Evolutionary conservation across 2,329 filamentous ascomycete species (phyloP), one percentile per base, ranked within the genome.

Genomic region (Colletotrichum sp.): DNA sequence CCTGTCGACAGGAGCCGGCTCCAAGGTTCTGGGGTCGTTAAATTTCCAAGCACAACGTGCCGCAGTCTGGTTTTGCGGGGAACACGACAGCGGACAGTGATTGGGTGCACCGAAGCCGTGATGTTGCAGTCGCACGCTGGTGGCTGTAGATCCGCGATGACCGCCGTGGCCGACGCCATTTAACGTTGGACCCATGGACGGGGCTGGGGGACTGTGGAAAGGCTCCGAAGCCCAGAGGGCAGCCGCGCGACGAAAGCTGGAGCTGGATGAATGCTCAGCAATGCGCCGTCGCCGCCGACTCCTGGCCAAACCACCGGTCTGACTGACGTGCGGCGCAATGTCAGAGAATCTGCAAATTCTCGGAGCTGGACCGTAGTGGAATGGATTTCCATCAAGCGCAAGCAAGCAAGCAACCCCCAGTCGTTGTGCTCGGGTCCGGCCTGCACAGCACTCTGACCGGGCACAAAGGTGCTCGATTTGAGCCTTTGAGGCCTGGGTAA

Each of bases 11-110:
- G 70, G 44, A 73, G 68, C 70, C 73, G 64, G 64, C 22, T 36
- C 64, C 73, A 60, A 68, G 73, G 73, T 68, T 65, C 32, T 44
- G 73, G 70, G 44, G 64, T 69, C 73, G 34, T 73, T 68, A 34
- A 71, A 36, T 63, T 68, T 73, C 44, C 73, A 68, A 63, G 44
- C 28, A 48, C 30, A 60, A 65, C 22, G n/a, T 32, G 60, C 60
- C 36, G 36, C 36, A 19, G n/a, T 30, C 55, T 63, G 44, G 36
- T 59, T 48, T 60, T 75, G 70, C 73, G 73, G 72, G 72, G 69
- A 66, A 72, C 44, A 22, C 48, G 27, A 15, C 61, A 48, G 34
- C 48, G 32, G 25, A n/a, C 44, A 22, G 55, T 63, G 72, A 72
- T 72, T 68, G 69, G 63, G 63, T 39, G 52, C 30, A 15, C 61